phyloP scores from a whole-genome alignment of 1,284 basidiomycete species.

The Meira miltonrushii region DNA sequence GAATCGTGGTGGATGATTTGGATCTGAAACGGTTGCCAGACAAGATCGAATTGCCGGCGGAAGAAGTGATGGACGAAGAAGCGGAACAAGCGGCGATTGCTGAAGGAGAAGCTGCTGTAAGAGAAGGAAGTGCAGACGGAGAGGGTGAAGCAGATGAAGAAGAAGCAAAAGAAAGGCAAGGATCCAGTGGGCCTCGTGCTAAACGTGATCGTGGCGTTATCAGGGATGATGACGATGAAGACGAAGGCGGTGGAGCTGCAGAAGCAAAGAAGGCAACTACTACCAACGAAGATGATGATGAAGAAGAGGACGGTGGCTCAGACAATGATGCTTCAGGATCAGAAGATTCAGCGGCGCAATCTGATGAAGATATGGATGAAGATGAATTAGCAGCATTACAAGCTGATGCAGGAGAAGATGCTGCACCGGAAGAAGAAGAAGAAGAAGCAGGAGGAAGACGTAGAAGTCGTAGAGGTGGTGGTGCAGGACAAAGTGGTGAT shows the following conservation, averaged over 20 bases:
- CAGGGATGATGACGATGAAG: not conserved
- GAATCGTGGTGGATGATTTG: conserved; percentile 4
- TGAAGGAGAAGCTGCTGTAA: not conserved
- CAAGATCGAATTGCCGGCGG: not conserved
- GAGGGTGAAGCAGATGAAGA: not conserved
- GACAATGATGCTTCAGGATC: not conserved
- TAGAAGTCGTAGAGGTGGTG: not conserved
- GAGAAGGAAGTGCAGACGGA: not conserved
- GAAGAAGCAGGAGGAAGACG: not conserved
- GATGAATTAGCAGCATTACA: conserved; percentile 6
- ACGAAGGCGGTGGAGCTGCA: not conserved
- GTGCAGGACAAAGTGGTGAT: not conserved
- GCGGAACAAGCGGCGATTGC: not conserved
- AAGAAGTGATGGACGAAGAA: not conserved
- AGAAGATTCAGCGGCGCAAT: not conserved
- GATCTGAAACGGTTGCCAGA: not conserved
- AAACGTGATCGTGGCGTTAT: not conserved
- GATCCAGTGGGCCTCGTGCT: not conserved
- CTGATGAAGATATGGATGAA: conserved; percentile 10
- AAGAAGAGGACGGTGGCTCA: not conserved
- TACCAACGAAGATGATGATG: not conserved
- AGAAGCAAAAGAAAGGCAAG: not conserved
- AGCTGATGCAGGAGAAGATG: conserved; percentile 6
- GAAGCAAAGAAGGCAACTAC: not conserved
- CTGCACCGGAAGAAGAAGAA: not conserved